These are phyloP conservation scores for Candida ficus DNA, from an alignment of 805 yeast species.

Conservation along the genomic window DNA sequence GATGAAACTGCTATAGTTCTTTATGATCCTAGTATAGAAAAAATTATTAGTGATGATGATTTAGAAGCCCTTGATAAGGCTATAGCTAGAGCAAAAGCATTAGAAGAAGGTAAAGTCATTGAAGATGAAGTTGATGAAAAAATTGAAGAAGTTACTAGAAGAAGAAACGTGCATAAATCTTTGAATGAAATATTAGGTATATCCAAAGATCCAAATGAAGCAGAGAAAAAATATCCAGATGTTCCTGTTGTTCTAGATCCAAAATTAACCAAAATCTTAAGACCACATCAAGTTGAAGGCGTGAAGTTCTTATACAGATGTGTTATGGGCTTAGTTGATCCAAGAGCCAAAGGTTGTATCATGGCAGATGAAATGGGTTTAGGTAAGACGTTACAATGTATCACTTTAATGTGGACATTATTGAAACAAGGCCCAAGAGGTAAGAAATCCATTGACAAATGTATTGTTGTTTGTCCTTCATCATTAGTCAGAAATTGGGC, in stretches of 20 bases:
- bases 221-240: conserved; percentile 55
- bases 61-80: conserved; percentile 29
- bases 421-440: conserved; percentile 83
- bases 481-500: conserved; percentile 96
- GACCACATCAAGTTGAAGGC: conserved; percentile 97
- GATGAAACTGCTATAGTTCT: conserved; percentile 91
- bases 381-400: conserved; percentile 87
- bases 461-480: conserved; percentile 92
- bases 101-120: conserved; percentile 24
- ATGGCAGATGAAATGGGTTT: conserved; percentile 99
- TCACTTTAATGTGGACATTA: conserved; percentile 88
- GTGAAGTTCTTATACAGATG: conserved; percentile 87
- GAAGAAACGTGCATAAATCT: conserved; percentile 52
- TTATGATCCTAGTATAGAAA: conserved; percentile 91
- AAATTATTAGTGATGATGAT: conserved; percentile 23
- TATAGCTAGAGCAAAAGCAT: conserved; percentile 22
- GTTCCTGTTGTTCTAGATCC: conserved; percentile 98
- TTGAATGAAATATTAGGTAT: conserved; percentile 80
- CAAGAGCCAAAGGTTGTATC: conserved; percentile 88
- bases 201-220: conserved; percentile 44
- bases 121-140: conserved; percentile 11
- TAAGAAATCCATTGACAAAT: conserved; percentile 76
- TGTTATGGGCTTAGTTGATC: conserved; percentile 79
- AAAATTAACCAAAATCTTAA: conserved; percentile 66
- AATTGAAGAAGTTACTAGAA: conserved; percentile 26